A percentile compares a stretch with the other conserved stretches of the same genome.
phyloP scores from a whole-genome alignment of 257 asterid species.

The Ilex asprella region DNA sequence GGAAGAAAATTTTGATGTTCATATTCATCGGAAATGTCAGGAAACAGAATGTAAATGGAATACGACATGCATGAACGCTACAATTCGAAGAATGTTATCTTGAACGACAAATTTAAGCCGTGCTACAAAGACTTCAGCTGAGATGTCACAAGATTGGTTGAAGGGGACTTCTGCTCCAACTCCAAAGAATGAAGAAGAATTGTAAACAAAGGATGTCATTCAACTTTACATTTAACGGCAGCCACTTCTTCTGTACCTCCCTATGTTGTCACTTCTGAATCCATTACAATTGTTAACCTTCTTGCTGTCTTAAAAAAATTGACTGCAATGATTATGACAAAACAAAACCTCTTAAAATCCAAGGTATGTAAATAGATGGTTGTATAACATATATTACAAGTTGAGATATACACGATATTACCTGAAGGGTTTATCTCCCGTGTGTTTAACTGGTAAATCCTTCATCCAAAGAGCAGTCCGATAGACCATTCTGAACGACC shows the following conservation, averaged over 20 bases:
- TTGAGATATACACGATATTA: conserved; percentile 1
- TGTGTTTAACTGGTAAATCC: conserved; percentile 41
- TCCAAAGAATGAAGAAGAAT: conserved; percentile 2
- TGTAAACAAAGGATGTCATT: neutral
- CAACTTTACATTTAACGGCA: conserved; percentile 28
- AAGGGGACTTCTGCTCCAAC: conserved; percentile 17
- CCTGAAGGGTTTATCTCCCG: conserved; percentile 67
- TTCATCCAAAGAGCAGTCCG: conserved; percentile 36
- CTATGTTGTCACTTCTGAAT: conserved; percentile 47
- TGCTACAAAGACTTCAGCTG: no score
- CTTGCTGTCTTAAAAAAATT: conserved; percentile 44
- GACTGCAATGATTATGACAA: conserved; percentile 33
- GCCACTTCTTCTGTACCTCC: conserved; percentile 25
- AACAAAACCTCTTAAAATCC: neutral
- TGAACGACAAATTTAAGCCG: no score
- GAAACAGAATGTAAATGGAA: no score
- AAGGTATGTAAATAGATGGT: neutral
- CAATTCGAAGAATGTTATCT: no score
- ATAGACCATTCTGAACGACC: conserved; percentile 38
- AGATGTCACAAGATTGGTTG: no score
- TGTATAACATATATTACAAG: conserved; percentile 1
- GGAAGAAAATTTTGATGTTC: no score
- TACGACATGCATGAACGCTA: no score
- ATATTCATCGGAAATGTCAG: no score
- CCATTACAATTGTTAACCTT: conserved; percentile 53